These are phyloP conservation scores for Ensete ventricosum DNA, from an alignment of 176 grass and related monocot species.

Conservation along the genomic window DNA sequence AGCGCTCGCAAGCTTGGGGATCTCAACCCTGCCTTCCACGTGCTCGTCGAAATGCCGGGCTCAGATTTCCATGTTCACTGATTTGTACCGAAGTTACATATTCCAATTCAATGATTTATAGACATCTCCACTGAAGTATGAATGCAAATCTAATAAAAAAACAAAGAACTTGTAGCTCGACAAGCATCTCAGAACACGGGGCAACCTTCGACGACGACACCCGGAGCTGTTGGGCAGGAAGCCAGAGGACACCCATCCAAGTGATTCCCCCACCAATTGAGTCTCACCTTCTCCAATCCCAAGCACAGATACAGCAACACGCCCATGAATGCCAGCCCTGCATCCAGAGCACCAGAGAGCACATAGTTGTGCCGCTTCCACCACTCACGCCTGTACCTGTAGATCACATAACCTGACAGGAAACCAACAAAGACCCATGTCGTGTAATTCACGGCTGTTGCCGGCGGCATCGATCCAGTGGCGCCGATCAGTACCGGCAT, in stretches of 20 bases:
- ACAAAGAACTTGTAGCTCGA: no score
- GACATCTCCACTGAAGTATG: no score
- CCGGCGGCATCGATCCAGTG: neutral
- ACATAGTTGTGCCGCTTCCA: constrained; percentile 6
- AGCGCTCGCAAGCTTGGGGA: no score
- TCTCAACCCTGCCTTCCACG: no score
- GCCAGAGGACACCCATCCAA: constrained; percentile 6
- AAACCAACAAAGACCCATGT: neutral
- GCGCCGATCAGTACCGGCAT: neutral
- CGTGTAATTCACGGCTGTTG: constrained; percentile 1
- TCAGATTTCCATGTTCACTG: no score
- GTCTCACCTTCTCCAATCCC: neutral
- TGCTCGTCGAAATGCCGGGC: no score
- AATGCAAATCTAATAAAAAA: no score
- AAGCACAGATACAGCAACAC: neutral
- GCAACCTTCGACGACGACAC: neutral
- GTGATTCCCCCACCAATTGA: constrained; percentile 1
- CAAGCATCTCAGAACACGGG: neutral
- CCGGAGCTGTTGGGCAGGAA: constrained; percentile 4
- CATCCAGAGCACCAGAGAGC: constrained; percentile 5
- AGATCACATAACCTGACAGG: neutral
- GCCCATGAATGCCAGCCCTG: constrained; percentile 1
- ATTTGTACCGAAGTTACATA: no score
- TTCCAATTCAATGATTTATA: no score
- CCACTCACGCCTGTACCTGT: constrained; percentile 6